Base-by-base conservation (phyloP, 2,329 filamentous ascomycete species). In the Beauveria rudraprayagi region DNA sequence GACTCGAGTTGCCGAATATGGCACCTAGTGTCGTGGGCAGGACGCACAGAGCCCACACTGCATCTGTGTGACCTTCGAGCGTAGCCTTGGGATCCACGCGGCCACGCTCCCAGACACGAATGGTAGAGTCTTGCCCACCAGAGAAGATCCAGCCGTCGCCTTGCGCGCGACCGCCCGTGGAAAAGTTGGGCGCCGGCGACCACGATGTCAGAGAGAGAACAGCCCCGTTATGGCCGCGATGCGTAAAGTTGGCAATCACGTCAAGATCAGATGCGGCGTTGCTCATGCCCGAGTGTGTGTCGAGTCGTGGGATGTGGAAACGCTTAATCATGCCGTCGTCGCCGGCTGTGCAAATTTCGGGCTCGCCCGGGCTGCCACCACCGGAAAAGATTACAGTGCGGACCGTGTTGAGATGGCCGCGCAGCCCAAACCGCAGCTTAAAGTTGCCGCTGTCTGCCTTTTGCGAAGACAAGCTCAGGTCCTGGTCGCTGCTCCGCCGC, bases 141-240 rank as follows among this genome's bases (percentile, higher is more conserved):
- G 93, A 97, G 74, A 99, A 99, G 66, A 99, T 92, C 94, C 94
- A 99, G 30, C 94, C 94, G 68, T 97, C 94, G 37, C 93, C 93
- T 67, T 89, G 86, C 8, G 90, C 91, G 64, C 92, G 86, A 7
- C 92, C 92, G 41, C 92, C 91, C 19, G 91, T 95, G 8, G 91
- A 89, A 71, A 97, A 96, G 70, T 90, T 94, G 28, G 90, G 90
- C 2, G 91, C 88, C 2, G 91, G 87, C 2, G 91, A 92, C 81
- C 91, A 97, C 3, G 93, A 89, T 0, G 93, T 88, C 28, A 99
- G 77, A 48, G 86, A 91, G 46, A 95, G 89, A 2, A 99, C 92
- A 2, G 92, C 86, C 3, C 94, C 93, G n/a, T 87, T 84, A 70
- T 99, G 94, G 10, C 94, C 94, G 61, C 94, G 86, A 71, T 99